phyloP scores from a whole-genome alignment of 345 rosid species.

The Bruguiera sexangula region DNA sequence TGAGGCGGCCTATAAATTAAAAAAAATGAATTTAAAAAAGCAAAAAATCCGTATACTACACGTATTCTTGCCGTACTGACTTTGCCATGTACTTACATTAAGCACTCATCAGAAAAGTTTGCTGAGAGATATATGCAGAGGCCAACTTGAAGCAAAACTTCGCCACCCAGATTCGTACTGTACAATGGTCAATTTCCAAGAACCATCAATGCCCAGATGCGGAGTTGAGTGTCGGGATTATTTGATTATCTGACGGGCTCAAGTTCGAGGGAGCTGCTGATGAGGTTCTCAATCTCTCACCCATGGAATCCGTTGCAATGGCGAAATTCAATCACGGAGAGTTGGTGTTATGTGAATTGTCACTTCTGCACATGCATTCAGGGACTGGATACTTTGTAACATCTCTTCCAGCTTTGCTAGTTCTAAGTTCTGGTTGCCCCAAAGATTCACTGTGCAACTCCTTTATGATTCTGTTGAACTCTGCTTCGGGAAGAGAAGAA shows the following conservation, averaged over 20 bases:
- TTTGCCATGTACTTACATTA: constrained; percentile 11
- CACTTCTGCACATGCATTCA: constrained; percentile 69
- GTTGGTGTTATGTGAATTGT: constrained; percentile 19
- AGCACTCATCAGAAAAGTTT: not conserved
- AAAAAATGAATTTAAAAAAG: not conserved
- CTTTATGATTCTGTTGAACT: constrained; percentile 63
- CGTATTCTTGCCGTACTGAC: not conserved
- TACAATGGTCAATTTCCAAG: constrained; percentile 6
- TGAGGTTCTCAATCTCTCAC: not conserved
- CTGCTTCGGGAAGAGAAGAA: constrained; percentile 58
- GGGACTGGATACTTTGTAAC: constrained; percentile 86
- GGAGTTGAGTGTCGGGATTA: not conserved
- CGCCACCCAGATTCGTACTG: not conserved
- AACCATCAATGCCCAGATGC: constrained; percentile 21
- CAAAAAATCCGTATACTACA: constrained; percentile 17
- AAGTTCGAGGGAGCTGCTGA: constrained; percentile 13
- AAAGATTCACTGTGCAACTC: constrained; percentile 70
- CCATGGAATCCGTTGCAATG: not conserved
- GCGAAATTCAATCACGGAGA: not conserved
- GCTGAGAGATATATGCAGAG: not conserved
- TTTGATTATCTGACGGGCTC: constrained; percentile 15
- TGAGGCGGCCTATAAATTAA: too few species aligned
- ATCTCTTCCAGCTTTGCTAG: constrained; percentile 73
- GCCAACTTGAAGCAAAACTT: constrained; percentile 6
- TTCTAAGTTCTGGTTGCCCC: constrained; percentile 79